Base-by-base conservation (phyloP, 129 eudicot species). In the Lactuca saligna region DNA sequence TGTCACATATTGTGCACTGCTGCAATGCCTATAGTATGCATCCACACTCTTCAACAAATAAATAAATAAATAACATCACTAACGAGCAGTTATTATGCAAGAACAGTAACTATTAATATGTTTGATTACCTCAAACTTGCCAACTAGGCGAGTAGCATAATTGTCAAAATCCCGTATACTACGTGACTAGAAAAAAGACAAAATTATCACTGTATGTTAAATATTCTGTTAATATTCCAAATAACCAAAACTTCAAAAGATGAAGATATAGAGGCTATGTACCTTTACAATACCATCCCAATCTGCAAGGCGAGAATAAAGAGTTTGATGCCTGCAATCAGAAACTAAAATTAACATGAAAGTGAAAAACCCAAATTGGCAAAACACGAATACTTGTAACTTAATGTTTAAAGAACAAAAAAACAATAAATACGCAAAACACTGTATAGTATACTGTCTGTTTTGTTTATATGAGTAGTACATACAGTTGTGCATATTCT, bases 241-340 rank as follows among this genome's bases (percentile, higher is more conserved):
- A 29, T 17, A 62, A 51, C 61, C 29, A 62, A 41, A 6, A 62
- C 8, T 62, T 38, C 8, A 69, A 57, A 54, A 35, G 34, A 61
- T 33, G 42, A 54, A 35, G 35, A 61, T 34, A 6, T 29, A 73
- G 49, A 72, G 41, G 20, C 72, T 29, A 61, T 39, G 9, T 33
- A 92, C 98, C 96, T 92, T 84, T 81, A 59, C 72, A 16, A 92
- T 92, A 61, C 98, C 98, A 61, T 86, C 98, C 98, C 98, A 92
- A 68, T 92, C 83, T 29, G 90, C 98, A 72, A 88, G 91, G 49
- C 94, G 93, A 33, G 91, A 78, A 79, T 76, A 86, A 25, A 76
- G 88, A 39, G 88, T 76, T 72, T 88, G 82, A 81, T 92, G 91
- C 65, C 98, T 92, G 91, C 81, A 88, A 74, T 14, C 35, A 69